These are phyloP conservation scores for Ettlia oleoabundans DNA, from an alignment of 139 green algal species.

Conservation along the genomic window DNA sequence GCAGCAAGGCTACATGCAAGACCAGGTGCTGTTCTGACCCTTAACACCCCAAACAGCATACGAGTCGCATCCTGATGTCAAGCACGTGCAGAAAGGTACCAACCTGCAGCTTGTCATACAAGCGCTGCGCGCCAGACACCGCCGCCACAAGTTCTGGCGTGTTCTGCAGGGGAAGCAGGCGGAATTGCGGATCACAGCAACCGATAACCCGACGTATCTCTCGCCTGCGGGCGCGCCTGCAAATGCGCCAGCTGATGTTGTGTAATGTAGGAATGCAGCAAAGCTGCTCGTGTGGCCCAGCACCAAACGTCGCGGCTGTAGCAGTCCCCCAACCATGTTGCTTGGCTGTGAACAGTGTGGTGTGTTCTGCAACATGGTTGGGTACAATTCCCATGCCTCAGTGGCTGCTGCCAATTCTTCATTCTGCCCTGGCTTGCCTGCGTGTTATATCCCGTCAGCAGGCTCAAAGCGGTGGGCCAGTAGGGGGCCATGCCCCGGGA, in stretches of 20 bases:
- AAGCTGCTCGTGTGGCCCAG: too few species aligned
- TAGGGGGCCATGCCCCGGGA: conserved; percentile 21
- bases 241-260: too few species aligned
- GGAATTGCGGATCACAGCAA: neutral
- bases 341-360: neutral
- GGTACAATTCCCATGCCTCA: neutral
- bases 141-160: conserved; percentile 37
- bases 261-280: too few species aligned
- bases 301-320: too few species aligned
- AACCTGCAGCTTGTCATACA: conserved; percentile 26
- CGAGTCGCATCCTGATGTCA: too few species aligned
- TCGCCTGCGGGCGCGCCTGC: too few species aligned
- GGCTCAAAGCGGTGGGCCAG: conserved; percentile 32
- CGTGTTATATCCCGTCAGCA: conserved; percentile 28
- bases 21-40: too few species aligned
- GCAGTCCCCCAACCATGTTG: too few species aligned
- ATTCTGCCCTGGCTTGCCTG: neutral
- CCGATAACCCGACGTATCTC: too few species aligned
- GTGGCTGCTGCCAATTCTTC: neutral
- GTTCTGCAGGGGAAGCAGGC: neutral
- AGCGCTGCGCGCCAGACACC: conserved; percentile 14
- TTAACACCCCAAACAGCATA: too few species aligned
- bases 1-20: too few species aligned
- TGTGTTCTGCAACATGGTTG: neutral
- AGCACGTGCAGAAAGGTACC: too few species aligned